Evolutionary conservation across 805 yeast species (phyloP).

Genomic region (Candida sithepensis): DNA sequence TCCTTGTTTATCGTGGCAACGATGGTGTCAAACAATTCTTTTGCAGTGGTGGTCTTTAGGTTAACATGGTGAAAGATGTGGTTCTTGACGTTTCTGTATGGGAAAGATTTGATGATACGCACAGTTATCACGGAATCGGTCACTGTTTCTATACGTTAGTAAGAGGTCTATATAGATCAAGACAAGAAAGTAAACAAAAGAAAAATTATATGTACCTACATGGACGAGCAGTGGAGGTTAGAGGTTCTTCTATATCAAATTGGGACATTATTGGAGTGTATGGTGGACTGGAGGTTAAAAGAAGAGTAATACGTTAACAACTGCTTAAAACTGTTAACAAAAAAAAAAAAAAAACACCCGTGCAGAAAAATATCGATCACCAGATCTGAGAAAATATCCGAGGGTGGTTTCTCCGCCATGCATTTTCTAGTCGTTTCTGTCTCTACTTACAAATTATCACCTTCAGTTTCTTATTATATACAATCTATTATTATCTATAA

Average conservation of each 20-base stretch:
- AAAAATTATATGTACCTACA: slow-evolving; percentile 30
- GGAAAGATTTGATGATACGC: slow-evolving; percentile 86
- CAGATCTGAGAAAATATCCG: no score
- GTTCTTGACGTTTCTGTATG: slow-evolving; percentile 83
- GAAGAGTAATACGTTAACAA: no score
- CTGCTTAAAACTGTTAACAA: no score
- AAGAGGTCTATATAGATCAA: no score
- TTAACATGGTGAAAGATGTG: slow-evolving; percentile 67
- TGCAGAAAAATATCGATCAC: no score
- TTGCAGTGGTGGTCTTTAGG: slow-evolving; percentile 64
- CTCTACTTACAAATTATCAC: no score
- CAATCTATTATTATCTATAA: no score
- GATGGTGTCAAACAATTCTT: slow-evolving; percentile 54
- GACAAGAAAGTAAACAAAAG: no score
- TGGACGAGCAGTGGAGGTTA: slow-evolving; percentile 77
- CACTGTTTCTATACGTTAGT: slow-evolving; percentile 24
- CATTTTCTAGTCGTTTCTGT: no score
- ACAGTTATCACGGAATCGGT: slow-evolving; percentile 76
- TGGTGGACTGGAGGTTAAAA: no score
- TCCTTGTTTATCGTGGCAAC: slow-evolving; percentile 41
- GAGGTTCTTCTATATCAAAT: slow-evolving; percentile 58
- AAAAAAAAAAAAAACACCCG: background rate
- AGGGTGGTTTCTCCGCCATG: no score
- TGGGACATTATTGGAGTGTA: slow-evolving; percentile 12
- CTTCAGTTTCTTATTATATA: no score